Evolutionary conservation across 83 land plant genomes (phyloP).

Genomic region (Larix sibirica): DNA sequence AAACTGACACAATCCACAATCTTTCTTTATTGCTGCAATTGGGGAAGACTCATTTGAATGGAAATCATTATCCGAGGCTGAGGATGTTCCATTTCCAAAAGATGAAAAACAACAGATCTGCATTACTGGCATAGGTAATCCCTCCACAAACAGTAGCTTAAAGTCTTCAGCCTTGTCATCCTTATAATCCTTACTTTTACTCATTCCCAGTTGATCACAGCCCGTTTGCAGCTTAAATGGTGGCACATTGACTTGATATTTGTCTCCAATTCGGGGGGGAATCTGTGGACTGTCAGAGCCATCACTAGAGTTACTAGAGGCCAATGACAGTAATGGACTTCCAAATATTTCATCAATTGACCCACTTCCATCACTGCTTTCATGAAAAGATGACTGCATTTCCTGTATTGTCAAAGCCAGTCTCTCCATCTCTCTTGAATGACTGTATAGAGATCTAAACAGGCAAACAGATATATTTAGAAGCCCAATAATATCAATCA

Average conservation of each 20-base stretch:
- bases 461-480: neutral
- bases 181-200: neutral
- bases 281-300: conserved; percentile 29
- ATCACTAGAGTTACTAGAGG: conserved; percentile 13
- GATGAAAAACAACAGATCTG: conserved; percentile 14
- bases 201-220: neutral
- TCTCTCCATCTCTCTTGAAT: neutral
- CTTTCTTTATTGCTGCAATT: neutral
- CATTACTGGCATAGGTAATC: conserved; percentile 32
- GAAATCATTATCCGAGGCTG: neutral
- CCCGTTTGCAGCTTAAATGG: conserved; percentile 11
- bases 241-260: conserved; percentile 58
- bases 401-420: neutral
- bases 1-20: neutral
- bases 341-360: neutral
- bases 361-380: neutral
- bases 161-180: neutral
- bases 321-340: conserved; percentile 8
- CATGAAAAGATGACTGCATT: neutral
- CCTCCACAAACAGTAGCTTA: conserved; percentile 8
- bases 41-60: neutral
- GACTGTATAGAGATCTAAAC: neutral
- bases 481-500: neutral
- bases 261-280: conserved; percentile 55
- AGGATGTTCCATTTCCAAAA: neutral